Evolutionary conservation across 1,284 basidiomycete genomes (phyloP), one percentile per base, ranked within the genome.

Genomic region (Tetrapyrgos nigripes): DNA sequence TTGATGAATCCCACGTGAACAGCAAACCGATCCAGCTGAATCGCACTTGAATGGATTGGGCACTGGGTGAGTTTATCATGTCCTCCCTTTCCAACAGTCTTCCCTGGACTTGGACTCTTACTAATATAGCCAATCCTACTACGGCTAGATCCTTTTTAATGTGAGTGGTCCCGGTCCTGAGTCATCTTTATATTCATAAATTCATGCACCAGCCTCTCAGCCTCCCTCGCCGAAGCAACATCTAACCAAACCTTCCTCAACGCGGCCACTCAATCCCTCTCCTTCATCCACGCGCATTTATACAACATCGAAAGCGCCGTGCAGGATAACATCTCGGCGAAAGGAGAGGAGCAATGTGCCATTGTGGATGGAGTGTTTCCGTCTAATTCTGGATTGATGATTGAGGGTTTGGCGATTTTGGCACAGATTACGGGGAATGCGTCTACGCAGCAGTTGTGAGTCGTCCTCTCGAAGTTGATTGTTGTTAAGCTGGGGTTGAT

Each of bases 271-370:
- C 6, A 35, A n/a, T 55, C 63, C 1, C 23, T 48, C 3, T 29
- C 45, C 17, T 64, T 64, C 31, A 56, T 64, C 21, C 55, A 40
- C 3, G 29, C 43, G 27, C 57, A 58, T 29, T 29, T 58, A 24
- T 51, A 23, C 11, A 58, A 48, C 17, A 26, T 23, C n/a, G 33
- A 57, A 21, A 24, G 53, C 44, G 29, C 58, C 29, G 57, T 59
- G 9, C 55, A 57, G 28, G 62, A 60, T 47, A 21, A 13, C 3
- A 57, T 59, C 46, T 52, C 50, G 17, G 61, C 29, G 3, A 40
- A 52, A 3, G n/a, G 44, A n/a, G 56, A 57, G 11, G 55, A 62
- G 14, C 46, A 35, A 23, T 62, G 60, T 24, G 26, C 35, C 3
- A 11, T 31, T 24, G 37, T 13, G 33, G 14, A 6, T 1, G 27